These are phyloP conservation scores for Pezicula radicicola DNA, from an alignment of 2,329 filamentous ascomycete genomes.

Conservation along the genomic window DNA sequence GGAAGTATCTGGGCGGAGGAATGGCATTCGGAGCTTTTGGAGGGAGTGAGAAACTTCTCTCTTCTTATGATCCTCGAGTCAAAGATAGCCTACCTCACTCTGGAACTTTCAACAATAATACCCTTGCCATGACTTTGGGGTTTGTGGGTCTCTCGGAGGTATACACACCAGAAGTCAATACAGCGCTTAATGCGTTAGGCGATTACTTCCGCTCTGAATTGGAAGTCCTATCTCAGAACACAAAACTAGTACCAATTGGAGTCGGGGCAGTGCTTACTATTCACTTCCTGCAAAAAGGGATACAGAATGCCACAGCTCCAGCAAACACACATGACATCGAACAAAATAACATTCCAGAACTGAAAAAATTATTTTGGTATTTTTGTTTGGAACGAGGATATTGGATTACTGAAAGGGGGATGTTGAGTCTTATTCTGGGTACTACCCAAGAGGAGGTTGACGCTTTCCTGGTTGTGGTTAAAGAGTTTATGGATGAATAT, in stretches of 20 bases:
- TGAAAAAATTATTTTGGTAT: slow-evolving; percentile 9
- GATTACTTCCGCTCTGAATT: slow-evolving; percentile 3
- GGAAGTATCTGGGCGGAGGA: slow-evolving; percentile 64
- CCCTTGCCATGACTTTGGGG: slow-evolving; percentile 46
- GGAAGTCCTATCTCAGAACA: slow-evolving; percentile 1
- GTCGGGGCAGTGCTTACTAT: slow-evolving; percentile 1
- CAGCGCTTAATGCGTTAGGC: slow-evolving; percentile 2
- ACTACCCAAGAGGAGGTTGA: slow-evolving; percentile 7
- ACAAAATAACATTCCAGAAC: background rate
- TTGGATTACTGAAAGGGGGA: slow-evolving; percentile 7
- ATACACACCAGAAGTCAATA: slow-evolving; percentile 1
- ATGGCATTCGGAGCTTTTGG: slow-evolving; percentile 65
- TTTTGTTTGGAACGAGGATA: slow-evolving; percentile 8
- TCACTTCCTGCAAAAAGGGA: slow-evolving; percentile 2
- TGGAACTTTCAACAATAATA: slow-evolving; percentile 68
- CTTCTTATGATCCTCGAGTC: slow-evolving; percentile 46
- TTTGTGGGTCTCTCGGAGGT: slow-evolving; percentile 3
- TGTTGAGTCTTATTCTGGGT: slow-evolving; percentile 6
- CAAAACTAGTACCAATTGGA: slow-evolving; percentile 6
- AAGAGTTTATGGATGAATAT: background rate
- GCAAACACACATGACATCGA: too few species aligned
- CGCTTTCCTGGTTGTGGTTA: background rate
- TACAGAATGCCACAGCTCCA: background rate
- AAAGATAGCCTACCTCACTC: slow-evolving; percentile 46
- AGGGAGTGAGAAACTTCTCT: slow-evolving; percentile 54